A percentile compares a stretch with the other conserved stretches of the same genome.
These are phyloP conservation scores for Senna tora DNA, from an alignment of 306 rosid genomes.

Conservation along the genomic window DNA sequence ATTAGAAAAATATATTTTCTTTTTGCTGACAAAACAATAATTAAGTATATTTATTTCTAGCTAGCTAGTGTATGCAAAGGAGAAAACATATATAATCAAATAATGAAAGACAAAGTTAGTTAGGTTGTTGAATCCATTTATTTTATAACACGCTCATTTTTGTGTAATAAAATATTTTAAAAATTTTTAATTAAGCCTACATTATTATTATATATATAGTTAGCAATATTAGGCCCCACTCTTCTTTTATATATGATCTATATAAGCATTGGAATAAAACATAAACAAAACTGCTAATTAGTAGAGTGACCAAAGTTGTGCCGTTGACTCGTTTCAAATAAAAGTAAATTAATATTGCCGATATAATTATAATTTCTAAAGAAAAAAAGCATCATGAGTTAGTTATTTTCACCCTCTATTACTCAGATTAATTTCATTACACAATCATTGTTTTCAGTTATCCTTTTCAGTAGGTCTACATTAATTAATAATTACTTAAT, in stretches of 20 bases:
- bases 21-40: neutral
- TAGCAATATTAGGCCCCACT: neutral
- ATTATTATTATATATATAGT: neutral
- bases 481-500: too few relatives aligned
- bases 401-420: too few relatives aligned
- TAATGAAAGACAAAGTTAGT: slow-evolving; percentile 8
- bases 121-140: slow-evolving; percentile 9
- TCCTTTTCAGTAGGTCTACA: too few relatives aligned
- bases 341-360: neutral
- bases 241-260: neutral
- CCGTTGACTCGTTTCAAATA: neutral
- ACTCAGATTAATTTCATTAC: too few relatives aligned
- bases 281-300: neutral
- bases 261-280: too few relatives aligned
- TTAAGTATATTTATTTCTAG: neutral
- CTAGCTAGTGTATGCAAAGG: too few relatives aligned
- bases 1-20: neutral
- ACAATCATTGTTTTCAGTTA: neutral
- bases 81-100: neutral
- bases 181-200: neutral
- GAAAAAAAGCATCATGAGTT: neutral
- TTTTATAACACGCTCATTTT: neutral
- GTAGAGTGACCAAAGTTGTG: neutral
- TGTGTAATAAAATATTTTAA: neutral
- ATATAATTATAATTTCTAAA: neutral